Base-by-base conservation (phyloP, 805 yeast species). In the Pichia gijzeniarum region DNA sequence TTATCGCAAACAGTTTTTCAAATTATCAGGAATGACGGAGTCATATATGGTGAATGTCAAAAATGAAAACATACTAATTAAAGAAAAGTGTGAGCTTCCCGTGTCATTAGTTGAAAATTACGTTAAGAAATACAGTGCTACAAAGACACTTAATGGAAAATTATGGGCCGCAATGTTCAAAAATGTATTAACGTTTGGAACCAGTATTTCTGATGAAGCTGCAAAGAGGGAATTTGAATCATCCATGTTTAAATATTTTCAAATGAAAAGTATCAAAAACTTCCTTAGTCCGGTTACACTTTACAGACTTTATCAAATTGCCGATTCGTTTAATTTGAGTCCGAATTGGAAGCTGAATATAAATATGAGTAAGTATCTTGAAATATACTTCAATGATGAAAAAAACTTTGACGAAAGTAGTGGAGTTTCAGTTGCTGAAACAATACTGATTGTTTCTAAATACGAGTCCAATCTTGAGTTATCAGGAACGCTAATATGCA, bases 381-480 rank as follows among this genome's bases (percentile, higher is more conserved):
- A 39, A 30, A 13, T 5, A 4, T 39, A 34, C 39, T 35, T 34
- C n/a, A 27, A 21, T 18, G 9, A 25, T 34, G 28, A 33, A 30
- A 19, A 25, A 2, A 21, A n/a, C 8, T 13, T 22, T 19, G 14
- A n/a, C 10, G 8, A 7, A 5, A 5, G 10, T 25, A 31, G 17
- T 27, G 30, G 33, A 30, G 16, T 16, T 34, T 38, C 46, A 17
- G 13, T 44, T 13, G 7, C n/a, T 13, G 40, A 19, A 16, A 37
- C 31, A 3, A 4, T 43, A 5, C 34, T 17, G 20, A 5, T 20
- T 10, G 18, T 39, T 3, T n/a, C 30, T 3, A 44, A 34, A 25
- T 39, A 27, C 21, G 43, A 44, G 34, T 35, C 34, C 4, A 28
- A 35, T 14, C 18, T 44, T 5, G 47, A 39, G 20, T 14, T 44